Base-by-base conservation (phyloP, 352 stramenopile species). In the Pythium dissotocum region DNA sequence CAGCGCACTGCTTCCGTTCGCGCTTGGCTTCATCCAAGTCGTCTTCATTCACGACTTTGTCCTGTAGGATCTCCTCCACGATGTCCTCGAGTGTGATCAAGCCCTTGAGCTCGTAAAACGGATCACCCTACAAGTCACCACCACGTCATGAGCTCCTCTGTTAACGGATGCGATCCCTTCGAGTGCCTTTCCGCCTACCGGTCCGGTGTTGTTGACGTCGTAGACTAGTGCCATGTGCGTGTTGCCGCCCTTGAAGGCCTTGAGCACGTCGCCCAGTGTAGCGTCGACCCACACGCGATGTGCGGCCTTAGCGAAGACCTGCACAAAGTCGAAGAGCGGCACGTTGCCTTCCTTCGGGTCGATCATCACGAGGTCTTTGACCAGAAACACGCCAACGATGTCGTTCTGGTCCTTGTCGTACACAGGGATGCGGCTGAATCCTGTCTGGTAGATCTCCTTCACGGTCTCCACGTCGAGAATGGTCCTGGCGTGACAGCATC, bases 31-130 rank as follows among this genome's bases (percentile, higher is more conserved):
- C 77, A 18, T 54, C 65, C 18, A 77, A 88, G 74, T 99, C 92
- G 21, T 90, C 98, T 72, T 99, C 97, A 68, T 99, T 97, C 4
- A 94, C 83, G 68, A 99, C 98, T 72, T 98, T 96, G 70, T 97
- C 93, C 66, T 93, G 83, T 38, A 99, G 76, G 68, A 99, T 99
- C 64, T 98, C 91, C 72, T 99, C 96, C 51, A 99, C 95, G 56
- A 99, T 98, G 77, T 99, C 98, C 77, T 99, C 96, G 32, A 99
- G 75, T 5, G 97, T 99, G 38, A 99, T 94, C 30, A 99, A 89
- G 2, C 97, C 98, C 52, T 97, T 97, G 16, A 99, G 82, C 76
- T 98, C 90, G 72, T 99, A 99, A 54, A 96, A 98, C 32, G 96
- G 96, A 77, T 99, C 97, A 36, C 80, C 75, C 72, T 95, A 42